These are phyloP conservation scores for Malus hybrid DNA, from an alignment of 331 rosid species.

Conservation along the genomic window DNA sequence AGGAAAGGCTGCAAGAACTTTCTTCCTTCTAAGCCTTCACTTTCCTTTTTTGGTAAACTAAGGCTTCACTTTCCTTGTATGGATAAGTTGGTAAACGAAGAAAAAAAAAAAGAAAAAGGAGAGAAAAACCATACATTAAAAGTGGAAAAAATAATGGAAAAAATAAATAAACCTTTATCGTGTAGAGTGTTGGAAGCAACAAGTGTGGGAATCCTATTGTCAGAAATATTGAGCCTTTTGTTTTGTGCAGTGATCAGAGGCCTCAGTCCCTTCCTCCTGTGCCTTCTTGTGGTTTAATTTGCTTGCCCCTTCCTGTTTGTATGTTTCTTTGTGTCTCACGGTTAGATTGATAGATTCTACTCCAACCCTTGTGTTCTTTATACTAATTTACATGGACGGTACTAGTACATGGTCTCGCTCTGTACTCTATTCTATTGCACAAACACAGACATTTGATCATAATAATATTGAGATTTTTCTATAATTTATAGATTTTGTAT, in stretches of 20 bases:
- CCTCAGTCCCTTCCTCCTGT: neutral
- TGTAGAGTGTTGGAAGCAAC: constrained; percentile 73
- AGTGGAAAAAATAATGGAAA: constrained; percentile 15
- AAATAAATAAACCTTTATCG: constrained; percentile 37
- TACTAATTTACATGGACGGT: neutral
- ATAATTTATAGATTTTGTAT: neutral
- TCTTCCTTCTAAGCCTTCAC: neutral
- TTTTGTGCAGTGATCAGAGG: neutral
- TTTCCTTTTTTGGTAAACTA: neutral
- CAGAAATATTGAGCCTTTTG: constrained; percentile 27
- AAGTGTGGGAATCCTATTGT: constrained; percentile 78
- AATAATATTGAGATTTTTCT: neutral
- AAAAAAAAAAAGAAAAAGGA: constrained; percentile 3
- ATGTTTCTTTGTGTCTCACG: constrained; percentile 30
- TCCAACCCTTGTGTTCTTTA: neutral
- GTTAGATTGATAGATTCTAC: constrained; percentile 36
- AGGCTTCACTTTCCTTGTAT: constrained; percentile 15
- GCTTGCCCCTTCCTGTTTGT: constrained; percentile 21
- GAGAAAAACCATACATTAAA: constrained; percentile 28
- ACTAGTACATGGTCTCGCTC: neutral
- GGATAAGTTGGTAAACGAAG: constrained; percentile 29
- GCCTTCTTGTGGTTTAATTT: neutral
- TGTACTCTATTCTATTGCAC: neutral
- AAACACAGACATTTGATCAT: neutral
- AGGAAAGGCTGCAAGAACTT: constrained; percentile 22